These are phyloP conservation scores for Cutaneotrichosporon cutaneum DNA, from an alignment of 1,284 basidiomycete species.

Conservation along the genomic window DNA sequence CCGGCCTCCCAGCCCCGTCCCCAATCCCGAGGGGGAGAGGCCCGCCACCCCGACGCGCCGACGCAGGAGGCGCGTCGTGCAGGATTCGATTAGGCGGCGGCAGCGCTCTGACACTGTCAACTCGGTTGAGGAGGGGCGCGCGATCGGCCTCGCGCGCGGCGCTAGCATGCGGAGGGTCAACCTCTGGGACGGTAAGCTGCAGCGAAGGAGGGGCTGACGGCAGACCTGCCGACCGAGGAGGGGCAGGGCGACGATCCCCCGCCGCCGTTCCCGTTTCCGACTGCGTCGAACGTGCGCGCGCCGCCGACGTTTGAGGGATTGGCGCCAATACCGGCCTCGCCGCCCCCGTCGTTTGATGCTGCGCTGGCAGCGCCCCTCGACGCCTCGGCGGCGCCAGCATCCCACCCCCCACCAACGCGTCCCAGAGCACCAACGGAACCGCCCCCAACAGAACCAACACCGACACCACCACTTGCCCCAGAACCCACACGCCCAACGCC, in stretches of 20 bases:
- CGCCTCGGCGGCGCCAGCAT: neutral
- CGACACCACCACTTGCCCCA: neutral
- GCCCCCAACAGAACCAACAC: neutral
- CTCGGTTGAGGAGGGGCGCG: conserved; percentile 43
- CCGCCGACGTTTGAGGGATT: conserved; percentile 33
- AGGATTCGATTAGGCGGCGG: conserved; percentile 18
- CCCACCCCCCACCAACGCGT: neutral
- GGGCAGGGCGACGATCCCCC: conserved; percentile 39
- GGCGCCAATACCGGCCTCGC: conserved; percentile 28
- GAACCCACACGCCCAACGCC: neutral
- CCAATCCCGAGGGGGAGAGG: neutral
- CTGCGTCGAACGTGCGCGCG: conserved; percentile 30
- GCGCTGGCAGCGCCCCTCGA: conserved; percentile 2
- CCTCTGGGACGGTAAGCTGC: conserved; percentile 48
- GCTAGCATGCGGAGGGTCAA: conserved; percentile 49
- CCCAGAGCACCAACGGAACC: neutral
- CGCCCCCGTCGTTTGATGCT: conserved; percentile 40
- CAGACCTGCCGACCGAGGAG: conserved; percentile 33
- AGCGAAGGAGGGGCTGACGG: neutral
- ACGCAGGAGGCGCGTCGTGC: conserved; percentile 12
- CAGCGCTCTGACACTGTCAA: conserved; percentile 26
- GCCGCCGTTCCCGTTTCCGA: conserved; percentile 46
- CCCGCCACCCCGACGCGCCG: neutral
- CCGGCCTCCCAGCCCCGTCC: too few relatives aligned
- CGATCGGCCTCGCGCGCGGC: conserved; percentile 42